Evolutionary conservation across 306 rosid species (phyloP), one percentile per base, ranked within the genome.

Genomic region (Prunus padus): DNA sequence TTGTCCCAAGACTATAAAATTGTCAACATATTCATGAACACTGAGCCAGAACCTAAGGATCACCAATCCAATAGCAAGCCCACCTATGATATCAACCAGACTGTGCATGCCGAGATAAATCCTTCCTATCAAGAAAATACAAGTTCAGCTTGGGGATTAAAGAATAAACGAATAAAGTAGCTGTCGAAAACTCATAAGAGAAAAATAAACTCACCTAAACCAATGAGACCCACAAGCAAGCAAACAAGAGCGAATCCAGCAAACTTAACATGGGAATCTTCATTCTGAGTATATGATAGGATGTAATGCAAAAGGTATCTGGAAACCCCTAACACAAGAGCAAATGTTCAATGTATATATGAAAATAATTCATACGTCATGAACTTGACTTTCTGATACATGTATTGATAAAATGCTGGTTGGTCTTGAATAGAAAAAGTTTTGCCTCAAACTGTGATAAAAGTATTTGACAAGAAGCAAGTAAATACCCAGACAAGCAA

Each of bases 101-200:
- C 98, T 96, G 89, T 96, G 99, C 99, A 96, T 92, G 65, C 99
- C 99, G 19, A 96, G 98, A 84, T 92, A 92, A 71, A 96, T 84
- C 90, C 99, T 96, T 79, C 96, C 98, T 96, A 51, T 83, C 84
- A 84, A 61, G 69, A 69, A 69, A 62, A 80, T 65, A 76, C 62
- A 69, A 82, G 28, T 60, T 71, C 18, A 75, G 52, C 68, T 83
- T 68, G 71, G 70, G 65, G 30, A 69, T 45, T 42, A 69, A 65
- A 68, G 45, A 26, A 30, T 13, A 73, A 81, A 84, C 47, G 76
- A 44, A 69, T 64, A 60, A 69, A 54, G 72, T 67, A 78, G 59
- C 49, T 46, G 50, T 67, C 11, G n/a, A 65, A 19, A 61, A 71
- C 60, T 46, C 30, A 28, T 63, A 61, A 46, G 70, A 73, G 8